phyloP scores from a whole-genome alignment of 2,329 filamentous ascomycete species.

The Pyrenophora graminea region DNA sequence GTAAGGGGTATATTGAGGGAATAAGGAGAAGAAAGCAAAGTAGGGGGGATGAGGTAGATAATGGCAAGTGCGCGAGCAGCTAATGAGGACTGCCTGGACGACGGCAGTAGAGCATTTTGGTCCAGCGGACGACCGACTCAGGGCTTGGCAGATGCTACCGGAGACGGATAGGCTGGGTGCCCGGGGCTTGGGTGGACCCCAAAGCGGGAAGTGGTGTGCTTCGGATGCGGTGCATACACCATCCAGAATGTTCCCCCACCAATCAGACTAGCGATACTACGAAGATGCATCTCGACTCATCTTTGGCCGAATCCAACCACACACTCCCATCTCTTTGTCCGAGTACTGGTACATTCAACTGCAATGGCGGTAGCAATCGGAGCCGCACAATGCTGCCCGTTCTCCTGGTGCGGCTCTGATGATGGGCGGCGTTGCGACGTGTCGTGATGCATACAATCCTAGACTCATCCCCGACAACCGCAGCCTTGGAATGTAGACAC shows the following conservation, averaged over 20 bases:
- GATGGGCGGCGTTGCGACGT: neutral
- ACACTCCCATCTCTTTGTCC: neutral
- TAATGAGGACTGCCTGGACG: slow-evolving; percentile 19
- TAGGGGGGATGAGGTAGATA: slow-evolving; percentile 15
- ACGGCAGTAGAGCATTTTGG: slow-evolving; percentile 21
- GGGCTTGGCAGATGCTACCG: slow-evolving; percentile 27
- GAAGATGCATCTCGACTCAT: neutral
- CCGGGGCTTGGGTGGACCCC: slow-evolving; percentile 16
- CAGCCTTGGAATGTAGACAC: no score
- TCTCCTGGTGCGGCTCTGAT: neutral
- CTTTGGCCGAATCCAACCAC: neutral
- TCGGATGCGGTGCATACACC: slow-evolving; percentile 9
- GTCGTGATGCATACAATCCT: no score
- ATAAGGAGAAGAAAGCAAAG: slow-evolving; percentile 5
- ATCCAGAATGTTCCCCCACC: neutral
- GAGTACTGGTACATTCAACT: neutral
- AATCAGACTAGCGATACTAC: neutral
- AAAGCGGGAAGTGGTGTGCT: neutral
- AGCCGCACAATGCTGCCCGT: neutral
- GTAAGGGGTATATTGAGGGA: slow-evolving; percentile 6
- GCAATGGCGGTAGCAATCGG: neutral
- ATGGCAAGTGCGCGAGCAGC: slow-evolving; percentile 24
- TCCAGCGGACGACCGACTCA: slow-evolving; percentile 16
- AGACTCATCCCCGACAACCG: neutral
- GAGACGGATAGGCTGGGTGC: slow-evolving; percentile 29